A percentile compares a stretch with the other conserved stretches of the same genome.
These are phyloP conservation scores for Gymnopilus dilepis DNA, from an alignment of 768 basidiomycete genomes.

Conservation along the genomic window DNA sequence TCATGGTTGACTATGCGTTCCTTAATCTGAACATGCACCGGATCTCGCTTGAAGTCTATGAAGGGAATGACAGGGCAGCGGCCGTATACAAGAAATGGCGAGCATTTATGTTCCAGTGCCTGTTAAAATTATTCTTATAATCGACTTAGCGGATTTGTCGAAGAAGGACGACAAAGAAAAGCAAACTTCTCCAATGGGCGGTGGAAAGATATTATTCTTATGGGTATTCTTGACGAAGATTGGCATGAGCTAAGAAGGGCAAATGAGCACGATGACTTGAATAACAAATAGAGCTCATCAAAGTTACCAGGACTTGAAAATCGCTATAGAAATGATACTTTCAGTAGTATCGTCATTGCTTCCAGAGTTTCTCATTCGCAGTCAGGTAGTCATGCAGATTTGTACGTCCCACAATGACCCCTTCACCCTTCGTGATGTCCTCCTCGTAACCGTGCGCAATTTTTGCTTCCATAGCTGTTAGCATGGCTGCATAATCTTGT, in stretches of 20 bases:
- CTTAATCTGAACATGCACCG: constrained; percentile 22
- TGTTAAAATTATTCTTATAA: background rate
- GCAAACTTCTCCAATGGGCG: constrained; percentile 14
- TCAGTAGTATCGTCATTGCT: background rate
- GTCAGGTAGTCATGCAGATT: constrained; percentile 6
- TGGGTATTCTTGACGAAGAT: constrained; percentile 22
- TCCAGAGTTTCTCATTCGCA: constrained; percentile 13
- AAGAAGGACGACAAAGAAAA: constrained; percentile 18
- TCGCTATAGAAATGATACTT: background rate
- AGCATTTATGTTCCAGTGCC: constrained; percentile 1
- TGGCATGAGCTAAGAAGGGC: constrained; percentile 3
- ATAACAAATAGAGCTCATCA: background rate
- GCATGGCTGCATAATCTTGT: constrained; percentile 20
- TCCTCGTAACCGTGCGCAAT: constrained; percentile 30
- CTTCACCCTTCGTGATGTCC: constrained; percentile 15
- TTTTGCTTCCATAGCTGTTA: constrained; percentile 18
- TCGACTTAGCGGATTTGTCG: constrained; percentile 16
- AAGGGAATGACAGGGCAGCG: constrained; percentile 17
- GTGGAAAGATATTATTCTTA: constrained; percentile 20
- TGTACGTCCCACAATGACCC: constrained; percentile 18
- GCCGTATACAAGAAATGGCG: constrained; percentile 18
- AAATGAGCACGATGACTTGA: background rate
- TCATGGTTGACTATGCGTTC: constrained; percentile 21
- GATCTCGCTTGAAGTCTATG: constrained; percentile 20
- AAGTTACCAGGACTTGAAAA: background rate